Evolutionary conservation across 2,329 filamentous ascomycete species (phyloP).

Genomic region (Diaporthe destruens): DNA sequence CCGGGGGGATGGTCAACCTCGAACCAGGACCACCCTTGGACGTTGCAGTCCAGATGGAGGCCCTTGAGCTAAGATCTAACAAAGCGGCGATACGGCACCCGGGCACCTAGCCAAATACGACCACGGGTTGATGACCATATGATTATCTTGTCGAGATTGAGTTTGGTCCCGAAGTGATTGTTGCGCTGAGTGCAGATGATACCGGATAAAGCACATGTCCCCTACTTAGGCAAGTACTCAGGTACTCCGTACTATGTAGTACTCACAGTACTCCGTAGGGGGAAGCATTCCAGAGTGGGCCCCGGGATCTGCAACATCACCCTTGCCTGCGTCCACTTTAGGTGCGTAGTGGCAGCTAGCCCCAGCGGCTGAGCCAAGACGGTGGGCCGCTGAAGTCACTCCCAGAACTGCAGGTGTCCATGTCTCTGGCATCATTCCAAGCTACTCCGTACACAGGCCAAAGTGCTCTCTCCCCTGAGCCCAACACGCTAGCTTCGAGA

Average conservation of each 20-base stretch:
- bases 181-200: slow-evolving; percentile 6
- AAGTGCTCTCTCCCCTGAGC: slow-evolving; percentile 30
- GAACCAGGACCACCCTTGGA: slow-evolving; percentile 21
- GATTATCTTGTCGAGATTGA: slow-evolving; percentile 15
- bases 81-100: slow-evolving; percentile 1
- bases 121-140: background rate
- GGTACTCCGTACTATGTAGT: too few species aligned
- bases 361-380: slow-evolving; percentile 29
- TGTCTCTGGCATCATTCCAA: slow-evolving; percentile 29
- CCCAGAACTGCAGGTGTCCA: slow-evolving; percentile 19
- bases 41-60: slow-evolving; percentile 1
- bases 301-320: slow-evolving; percentile 23
- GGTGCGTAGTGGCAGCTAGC: slow-evolving; percentile 5
- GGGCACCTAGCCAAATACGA: slow-evolving; percentile 13
- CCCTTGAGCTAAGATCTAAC: background rate
- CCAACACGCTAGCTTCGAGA: slow-evolving; percentile 26
- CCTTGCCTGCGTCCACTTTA: slow-evolving; percentile 8
- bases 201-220: slow-evolving; percentile 9
- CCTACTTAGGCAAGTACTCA: too few species aligned
- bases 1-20: background rate
- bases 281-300: slow-evolving; percentile 23
- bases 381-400: slow-evolving; percentile 34
- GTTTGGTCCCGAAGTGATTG: slow-evolving; percentile 3
- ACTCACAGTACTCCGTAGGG: background rate
- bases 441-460: background rate